Percentiles rank a stretch among this genome's conserved stretches.
Evolutionary conservation across 2,329 filamentous ascomycete species (phyloP).

Genomic region (Ophiocordyceps camponoti-leonardi): DNA sequence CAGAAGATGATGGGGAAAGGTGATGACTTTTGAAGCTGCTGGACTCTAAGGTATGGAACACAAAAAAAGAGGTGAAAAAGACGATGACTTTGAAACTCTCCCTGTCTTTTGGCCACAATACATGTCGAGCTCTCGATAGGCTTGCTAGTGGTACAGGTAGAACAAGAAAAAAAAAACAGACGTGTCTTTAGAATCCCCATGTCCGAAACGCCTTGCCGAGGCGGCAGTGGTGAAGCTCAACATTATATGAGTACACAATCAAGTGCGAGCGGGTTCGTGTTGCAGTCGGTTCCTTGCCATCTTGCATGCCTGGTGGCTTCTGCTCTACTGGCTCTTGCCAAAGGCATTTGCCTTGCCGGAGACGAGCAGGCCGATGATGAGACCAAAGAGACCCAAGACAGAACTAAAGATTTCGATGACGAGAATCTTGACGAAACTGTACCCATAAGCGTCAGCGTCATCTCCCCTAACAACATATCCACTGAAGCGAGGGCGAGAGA

Average conservation of each 20-base stretch:
- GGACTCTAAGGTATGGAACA: too few relatives aligned
- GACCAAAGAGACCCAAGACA: constrained; percentile 84
- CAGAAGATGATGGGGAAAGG: too few relatives aligned
- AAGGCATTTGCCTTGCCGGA: constrained; percentile 52
- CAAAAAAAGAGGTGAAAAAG: too few relatives aligned
- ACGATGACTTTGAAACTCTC: background rate
- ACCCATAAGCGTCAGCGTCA: background rate
- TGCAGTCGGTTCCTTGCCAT: background rate
- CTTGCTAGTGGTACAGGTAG: constrained; percentile 16
- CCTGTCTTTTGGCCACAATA: constrained; percentile 5
- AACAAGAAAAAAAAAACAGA: constrained; percentile 9
- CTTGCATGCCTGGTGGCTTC: background rate
- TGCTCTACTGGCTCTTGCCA: constrained; percentile 3
- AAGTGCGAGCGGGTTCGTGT: background rate
- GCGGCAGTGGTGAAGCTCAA: constrained; percentile 9
- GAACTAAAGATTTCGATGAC: constrained; percentile 99
- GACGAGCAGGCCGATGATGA: constrained; percentile 85
- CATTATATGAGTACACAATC: constrained; percentile 17
- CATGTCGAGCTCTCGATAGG: constrained; percentile 12
- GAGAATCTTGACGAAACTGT: constrained; percentile 95
- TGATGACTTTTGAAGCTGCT: too few relatives aligned
- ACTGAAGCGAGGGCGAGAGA: background rate
- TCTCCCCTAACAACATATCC: background rate
- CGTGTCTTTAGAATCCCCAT: constrained; percentile 13
- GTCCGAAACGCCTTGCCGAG: constrained; percentile 22